Evolutionary conservation across 2,329 filamentous ascomycete species (phyloP).

Genomic region (Fusarium sp.): DNA sequence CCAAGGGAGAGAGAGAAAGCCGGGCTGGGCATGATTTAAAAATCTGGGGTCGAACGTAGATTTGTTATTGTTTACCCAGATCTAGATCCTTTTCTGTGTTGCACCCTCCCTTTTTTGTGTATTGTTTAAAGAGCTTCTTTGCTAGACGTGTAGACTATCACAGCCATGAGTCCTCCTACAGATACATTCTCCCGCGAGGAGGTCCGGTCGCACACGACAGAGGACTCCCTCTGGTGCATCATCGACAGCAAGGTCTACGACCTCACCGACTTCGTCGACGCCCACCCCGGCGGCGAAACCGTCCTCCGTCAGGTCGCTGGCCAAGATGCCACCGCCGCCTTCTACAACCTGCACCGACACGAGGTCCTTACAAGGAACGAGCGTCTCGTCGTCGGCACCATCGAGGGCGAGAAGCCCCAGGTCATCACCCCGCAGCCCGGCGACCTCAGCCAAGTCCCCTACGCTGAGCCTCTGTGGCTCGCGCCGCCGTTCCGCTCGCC

Average conservation of each 20-base stretch:
- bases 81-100: not conserved
- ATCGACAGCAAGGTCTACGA: slow-evolving; percentile 91
- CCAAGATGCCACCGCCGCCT: slow-evolving; percentile 82
- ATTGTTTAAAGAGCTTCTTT: not conserved
- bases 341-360: slow-evolving; percentile 93
- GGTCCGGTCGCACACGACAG: slow-evolving; percentile 80
- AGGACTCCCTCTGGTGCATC: slow-evolving; percentile 84
- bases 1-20: not conserved
- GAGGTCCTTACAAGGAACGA: slow-evolving; percentile 88
- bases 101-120: not conserved
- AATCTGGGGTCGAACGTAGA: slow-evolving; percentile 16
- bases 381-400: slow-evolving; percentile 78
- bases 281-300: slow-evolving; percentile 84
- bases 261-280: slow-evolving; percentile 85
- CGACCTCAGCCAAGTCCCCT: slow-evolving; percentile 81
- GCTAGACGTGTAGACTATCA: not conserved
- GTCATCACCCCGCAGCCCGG: slow-evolving; percentile 77
- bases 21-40: slow-evolving; percentile 1
- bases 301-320: slow-evolving; percentile 86
- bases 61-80: not conserved
- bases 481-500: slow-evolving; percentile 80
- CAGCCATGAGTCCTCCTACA: slow-evolving; percentile 48
- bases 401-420: slow-evolving; percentile 80
- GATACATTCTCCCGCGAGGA: slow-evolving; percentile 70
- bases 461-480: slow-evolving; percentile 88